Evolutionary conservation across 2,329 filamentous ascomycete species (phyloP).

Genomic region (Periglandula ipomoeae): DNA sequence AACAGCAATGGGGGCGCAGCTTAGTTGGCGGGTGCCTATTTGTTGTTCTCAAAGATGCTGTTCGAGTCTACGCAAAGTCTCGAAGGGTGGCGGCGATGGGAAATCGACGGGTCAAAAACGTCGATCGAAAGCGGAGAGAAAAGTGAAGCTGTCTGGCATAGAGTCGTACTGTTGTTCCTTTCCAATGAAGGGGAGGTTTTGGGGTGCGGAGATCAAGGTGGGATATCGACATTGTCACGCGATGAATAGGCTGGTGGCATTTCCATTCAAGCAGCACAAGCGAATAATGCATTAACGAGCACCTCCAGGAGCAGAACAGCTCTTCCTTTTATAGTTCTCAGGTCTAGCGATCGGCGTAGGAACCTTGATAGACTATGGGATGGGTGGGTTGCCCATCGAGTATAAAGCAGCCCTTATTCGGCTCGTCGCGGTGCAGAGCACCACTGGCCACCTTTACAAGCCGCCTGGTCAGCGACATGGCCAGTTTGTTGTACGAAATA

Average conservation of each 20-base stretch:
- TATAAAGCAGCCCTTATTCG: background rate
- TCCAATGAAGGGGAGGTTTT: too few species aligned
- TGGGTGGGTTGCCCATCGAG: background rate
- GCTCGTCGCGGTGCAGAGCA: background rate
- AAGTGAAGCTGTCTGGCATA: too few species aligned
- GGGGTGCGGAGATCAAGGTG: background rate
- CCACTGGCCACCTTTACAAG: background rate
- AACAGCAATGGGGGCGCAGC: conserved; percentile 81
- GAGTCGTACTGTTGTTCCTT: too few species aligned
- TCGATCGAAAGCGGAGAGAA: conserved; percentile 25
- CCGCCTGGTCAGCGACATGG: background rate
- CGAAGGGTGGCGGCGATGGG: conserved; percentile 47
- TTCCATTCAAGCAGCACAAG: background rate
- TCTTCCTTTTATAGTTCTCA: background rate
- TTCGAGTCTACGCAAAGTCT: conserved; percentile 55
- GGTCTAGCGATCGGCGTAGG: background rate
- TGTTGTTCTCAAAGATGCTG: conserved; percentile 66
- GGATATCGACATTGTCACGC: background rate
- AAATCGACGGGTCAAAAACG: conserved; percentile 45
- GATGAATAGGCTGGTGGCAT: background rate
- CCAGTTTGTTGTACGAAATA: too few species aligned
- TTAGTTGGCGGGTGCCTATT: conserved; percentile 83
- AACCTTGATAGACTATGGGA: background rate
- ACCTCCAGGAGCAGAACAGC: background rate
- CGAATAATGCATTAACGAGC: background rate